A percentile compares a stretch with the other conserved stretches of the same genome.
phyloP scores from a whole-genome alignment of 768 basidiomycete species.

The Gyrodon lividus region DNA sequence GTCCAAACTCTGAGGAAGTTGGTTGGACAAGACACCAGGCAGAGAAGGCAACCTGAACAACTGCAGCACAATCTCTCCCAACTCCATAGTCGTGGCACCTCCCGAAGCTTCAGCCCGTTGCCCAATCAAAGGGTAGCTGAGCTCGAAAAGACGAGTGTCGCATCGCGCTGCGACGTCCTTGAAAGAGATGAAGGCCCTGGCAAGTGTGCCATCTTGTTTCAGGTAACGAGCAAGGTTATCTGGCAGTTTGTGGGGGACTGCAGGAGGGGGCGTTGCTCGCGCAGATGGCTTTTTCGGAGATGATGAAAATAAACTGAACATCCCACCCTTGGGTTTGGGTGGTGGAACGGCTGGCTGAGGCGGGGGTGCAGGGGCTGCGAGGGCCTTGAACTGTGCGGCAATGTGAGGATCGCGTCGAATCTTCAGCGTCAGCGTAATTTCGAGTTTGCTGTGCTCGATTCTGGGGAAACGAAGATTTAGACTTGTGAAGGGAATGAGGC shows the following conservation, averaged over 20 bases:
- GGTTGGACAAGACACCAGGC: constrained; percentile 73
- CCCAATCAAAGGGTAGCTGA: constrained; percentile 76
- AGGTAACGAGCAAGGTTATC: constrained; percentile 83
- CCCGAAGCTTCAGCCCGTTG: constrained; percentile 57
- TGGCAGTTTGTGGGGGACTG: constrained; percentile 45
- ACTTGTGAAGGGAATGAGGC: neutral
- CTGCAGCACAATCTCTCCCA: constrained; percentile 88
- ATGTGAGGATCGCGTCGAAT: constrained; percentile 86
- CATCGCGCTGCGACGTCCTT: constrained; percentile 83
- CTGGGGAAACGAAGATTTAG: constrained; percentile 35
- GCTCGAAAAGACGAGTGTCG: constrained; percentile 83
- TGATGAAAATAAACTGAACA: constrained; percentile 74
- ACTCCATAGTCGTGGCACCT: constrained; percentile 61
- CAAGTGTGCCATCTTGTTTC: constrained; percentile 84
- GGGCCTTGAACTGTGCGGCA: constrained; percentile 68
- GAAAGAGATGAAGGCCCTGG: constrained; percentile 84
- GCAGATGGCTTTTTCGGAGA: constrained; percentile 70
- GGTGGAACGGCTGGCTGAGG: constrained; percentile 44
- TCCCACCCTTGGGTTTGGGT: constrained; percentile 57
- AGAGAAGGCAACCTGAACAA: constrained; percentile 87
- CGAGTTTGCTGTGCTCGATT: constrained; percentile 91
- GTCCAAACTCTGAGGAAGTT: constrained; percentile 89
- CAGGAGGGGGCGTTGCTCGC: constrained; percentile 40
- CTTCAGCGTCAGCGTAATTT: constrained; percentile 89
- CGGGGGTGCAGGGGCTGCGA: constrained; percentile 45